Evolutionary conservation across 2,329 filamentous ascomycete species (phyloP).

Genomic region (Gnomoniopsis smithogilvyi): DNA sequence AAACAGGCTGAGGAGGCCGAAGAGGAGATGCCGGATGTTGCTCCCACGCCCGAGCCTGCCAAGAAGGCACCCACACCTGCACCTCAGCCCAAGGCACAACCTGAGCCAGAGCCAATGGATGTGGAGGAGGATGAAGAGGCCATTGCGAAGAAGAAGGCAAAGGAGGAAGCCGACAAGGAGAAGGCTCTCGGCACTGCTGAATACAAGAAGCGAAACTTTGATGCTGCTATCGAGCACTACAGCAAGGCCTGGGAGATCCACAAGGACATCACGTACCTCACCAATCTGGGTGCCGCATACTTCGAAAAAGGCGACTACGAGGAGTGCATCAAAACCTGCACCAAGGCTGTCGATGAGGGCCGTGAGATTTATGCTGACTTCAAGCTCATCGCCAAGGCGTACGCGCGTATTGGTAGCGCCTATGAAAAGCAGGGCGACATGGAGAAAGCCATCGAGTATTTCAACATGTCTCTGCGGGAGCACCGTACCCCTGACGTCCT

Average conservation of each 20-base stretch:
- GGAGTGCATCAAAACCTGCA: conserved; percentile 80
- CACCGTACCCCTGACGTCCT: conserved; percentile 94
- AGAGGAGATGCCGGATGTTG: conserved; percentile 76
- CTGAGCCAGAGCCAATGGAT: conserved; percentile 62
- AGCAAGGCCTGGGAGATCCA: conserved; percentile 87
- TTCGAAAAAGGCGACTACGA: conserved; percentile 97
- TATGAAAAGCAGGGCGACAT: conserved; percentile 89
- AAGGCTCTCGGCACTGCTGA: conserved; percentile 91
- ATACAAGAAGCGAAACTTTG: conserved; percentile 98
- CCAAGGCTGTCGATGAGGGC: conserved; percentile 85
- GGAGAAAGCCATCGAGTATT: conserved; percentile 77
- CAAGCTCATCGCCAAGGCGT: conserved; percentile 98
- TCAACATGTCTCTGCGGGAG: conserved; percentile 91
- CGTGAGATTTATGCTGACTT: conserved; percentile 90
- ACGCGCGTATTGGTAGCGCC: conserved; percentile 87
- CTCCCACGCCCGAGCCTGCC: conserved; percentile 38
- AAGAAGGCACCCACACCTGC: conserved; percentile 54
- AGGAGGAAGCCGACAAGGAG: conserved; percentile 89
- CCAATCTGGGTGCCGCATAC: conserved; percentile 90
- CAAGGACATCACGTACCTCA: conserved; percentile 97
- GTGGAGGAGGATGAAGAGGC: conserved; percentile 79
- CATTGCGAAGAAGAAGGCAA: conserved; percentile 80
- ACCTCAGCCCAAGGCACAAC: conserved; percentile 28
- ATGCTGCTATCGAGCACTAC: conserved; percentile 92
- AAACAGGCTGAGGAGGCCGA: conserved; percentile 53